Conservation (phyloP, 495 filamentous ascomycete species). For the Massariosphaeria phaeospora region DNA sequence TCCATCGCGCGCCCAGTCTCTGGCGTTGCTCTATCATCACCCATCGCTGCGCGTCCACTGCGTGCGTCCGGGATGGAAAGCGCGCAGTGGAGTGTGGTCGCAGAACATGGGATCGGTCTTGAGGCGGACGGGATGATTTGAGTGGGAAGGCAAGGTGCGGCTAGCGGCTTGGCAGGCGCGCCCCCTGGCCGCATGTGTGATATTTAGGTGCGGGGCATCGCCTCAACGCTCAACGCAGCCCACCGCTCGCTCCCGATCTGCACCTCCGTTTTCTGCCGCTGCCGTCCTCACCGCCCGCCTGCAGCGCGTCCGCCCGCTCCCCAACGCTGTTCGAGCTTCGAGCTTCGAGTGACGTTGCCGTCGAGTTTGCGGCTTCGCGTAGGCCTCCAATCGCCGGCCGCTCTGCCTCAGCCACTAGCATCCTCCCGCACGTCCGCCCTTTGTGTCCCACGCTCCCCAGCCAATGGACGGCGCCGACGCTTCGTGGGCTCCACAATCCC, state of each 20-base stretch:
- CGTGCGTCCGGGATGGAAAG: neutral
- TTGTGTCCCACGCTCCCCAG: conserved; percentile 1
- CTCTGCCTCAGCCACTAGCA: neutral
- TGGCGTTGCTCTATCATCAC: conserved; percentile 33
- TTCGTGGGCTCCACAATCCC: conserved; percentile 37
- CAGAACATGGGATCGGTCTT: neutral
- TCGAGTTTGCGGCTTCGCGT: too few relatives aligned
- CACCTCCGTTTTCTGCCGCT: neutral
- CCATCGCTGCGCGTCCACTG: conserved; percentile 20
- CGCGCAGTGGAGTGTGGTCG: conserved; percentile 1
- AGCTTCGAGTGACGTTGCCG: too few relatives aligned
- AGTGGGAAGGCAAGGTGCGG: conserved; percentile 1
- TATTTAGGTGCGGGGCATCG: neutral
- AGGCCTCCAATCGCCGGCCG: neutral
- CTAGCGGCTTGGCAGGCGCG: conserved; percentile 12
- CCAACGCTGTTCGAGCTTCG: too few relatives aligned
- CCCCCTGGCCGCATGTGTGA: neutral
- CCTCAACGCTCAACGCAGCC: neutral
- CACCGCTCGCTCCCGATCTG: neutral
- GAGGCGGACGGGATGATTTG: neutral
- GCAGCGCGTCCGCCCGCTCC: neutral
- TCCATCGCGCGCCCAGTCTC: conserved; percentile 5
- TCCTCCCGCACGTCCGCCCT: neutral
- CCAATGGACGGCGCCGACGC: conserved; percentile 35
- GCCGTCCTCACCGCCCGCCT: neutral